Evolutionary conservation across 2,329 filamentous ascomycete genomes (phyloP).

Genomic region (Ilyonectria mors-panacis): DNA sequence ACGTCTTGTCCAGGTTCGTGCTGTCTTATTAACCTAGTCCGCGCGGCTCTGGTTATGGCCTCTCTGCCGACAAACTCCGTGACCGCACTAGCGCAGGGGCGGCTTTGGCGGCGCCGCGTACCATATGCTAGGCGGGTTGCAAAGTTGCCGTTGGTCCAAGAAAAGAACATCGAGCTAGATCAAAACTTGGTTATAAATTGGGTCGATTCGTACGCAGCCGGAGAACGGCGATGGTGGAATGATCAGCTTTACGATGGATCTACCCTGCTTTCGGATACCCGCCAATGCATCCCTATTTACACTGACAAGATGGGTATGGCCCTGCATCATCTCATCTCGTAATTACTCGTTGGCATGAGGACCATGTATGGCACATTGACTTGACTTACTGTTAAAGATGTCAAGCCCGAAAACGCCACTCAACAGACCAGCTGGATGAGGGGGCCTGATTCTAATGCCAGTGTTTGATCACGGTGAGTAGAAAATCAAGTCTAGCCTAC

Average conservation of each 20-base stretch:
- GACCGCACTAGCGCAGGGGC: conserved; percentile 38
- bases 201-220: background rate
- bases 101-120: conserved; percentile 26
- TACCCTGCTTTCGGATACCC: background rate
- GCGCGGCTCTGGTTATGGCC: conserved; percentile 11
- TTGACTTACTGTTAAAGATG: too few species aligned
- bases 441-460: too few species aligned
- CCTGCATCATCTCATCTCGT: background rate
- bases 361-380: too few species aligned
- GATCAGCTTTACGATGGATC: background rate
- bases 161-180: background rate
- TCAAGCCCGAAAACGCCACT: too few species aligned
- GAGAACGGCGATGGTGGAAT: background rate
- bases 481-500: too few species aligned
- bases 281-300: too few species aligned
- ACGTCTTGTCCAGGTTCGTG: conserved; percentile 6
- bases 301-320: background rate
- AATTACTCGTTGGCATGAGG: too few species aligned
- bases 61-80: background rate
- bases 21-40: conserved; percentile 8
- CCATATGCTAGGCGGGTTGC: conserved; percentile 11
- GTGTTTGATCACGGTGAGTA: too few species aligned
- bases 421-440: too few species aligned
- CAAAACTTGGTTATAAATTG: background rate
- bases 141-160: conserved; percentile 8